Base-by-base conservation (phyloP, 495 filamentous ascomycete genomes). In the Penicillium salamii region DNA sequence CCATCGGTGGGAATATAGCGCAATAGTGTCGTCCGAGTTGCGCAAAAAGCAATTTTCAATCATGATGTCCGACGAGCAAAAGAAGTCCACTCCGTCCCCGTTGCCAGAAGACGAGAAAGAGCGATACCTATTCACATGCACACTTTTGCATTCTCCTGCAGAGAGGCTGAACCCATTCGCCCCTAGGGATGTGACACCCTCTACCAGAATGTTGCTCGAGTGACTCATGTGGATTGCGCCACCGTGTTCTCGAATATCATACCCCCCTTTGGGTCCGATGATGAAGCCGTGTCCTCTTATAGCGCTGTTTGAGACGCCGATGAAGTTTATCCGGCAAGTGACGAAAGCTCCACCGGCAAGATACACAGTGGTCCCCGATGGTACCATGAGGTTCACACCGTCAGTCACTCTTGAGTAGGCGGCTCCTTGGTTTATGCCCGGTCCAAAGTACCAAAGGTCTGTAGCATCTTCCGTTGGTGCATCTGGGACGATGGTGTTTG, bases 221-320 rank as follows among this genome's bases (percentile, higher is more conserved):
- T 42, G 20, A 15, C 33, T 46, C 15, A 47, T 47, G 5, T 52
- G 41, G 6, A 56, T 51, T 13, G 46, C 38, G 12, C 45, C 52
- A 24, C 45, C 45, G n/a, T 49, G 45, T 45, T 45, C 42, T 13
- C 42, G 17, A 12, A 32, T 19, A 21, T 19, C 13, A 12, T 32
- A 32, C 3, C 35, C 52, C 12, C 52, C 52, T 31, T 49, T 29
- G 9, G 52, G 46, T 0, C 44, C 46, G 0, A 49, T 20, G 7
- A 57, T 46, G 11, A 63, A 31, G 2, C 60, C 60, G 11, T 48
- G 60, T 11, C 57, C 60, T 5, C 50, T 46, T 12, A 63, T 13
- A 24, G 24, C 44, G 13, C 49, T 33, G 36, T 58, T 53, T 8
- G 47, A 48, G 1, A 50, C 57, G 17, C 53, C 38, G 26, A 38